phyloP scores from a whole-genome alignment of 2,329 filamentous ascomycete species.

The Xylariaceae sp. region DNA sequence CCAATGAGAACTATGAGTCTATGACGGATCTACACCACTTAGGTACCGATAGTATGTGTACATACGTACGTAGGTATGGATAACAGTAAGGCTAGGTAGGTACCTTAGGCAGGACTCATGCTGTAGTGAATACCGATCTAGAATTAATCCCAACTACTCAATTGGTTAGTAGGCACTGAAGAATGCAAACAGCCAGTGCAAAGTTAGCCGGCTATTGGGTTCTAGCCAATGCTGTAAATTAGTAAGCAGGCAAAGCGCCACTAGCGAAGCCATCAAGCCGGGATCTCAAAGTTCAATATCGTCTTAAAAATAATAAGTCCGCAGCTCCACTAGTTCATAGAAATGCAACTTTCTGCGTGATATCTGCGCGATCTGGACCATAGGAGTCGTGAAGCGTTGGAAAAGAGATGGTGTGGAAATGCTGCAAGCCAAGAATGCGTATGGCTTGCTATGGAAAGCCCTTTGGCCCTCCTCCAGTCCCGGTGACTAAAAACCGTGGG shows the following conservation, averaged over 20 bases:
- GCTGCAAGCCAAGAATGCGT: slow-evolving; percentile 2
- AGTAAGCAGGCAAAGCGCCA: too few relatives aligned
- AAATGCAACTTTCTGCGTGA: neutral
- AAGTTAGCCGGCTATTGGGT: too few relatives aligned
- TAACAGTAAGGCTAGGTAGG: slow-evolving; percentile 10
- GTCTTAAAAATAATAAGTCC: neutral
- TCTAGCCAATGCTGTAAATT: too few relatives aligned
- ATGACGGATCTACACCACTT: too few relatives aligned
- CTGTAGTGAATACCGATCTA: too few relatives aligned
- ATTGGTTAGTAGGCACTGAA: too few relatives aligned
- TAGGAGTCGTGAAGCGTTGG: slow-evolving; percentile 10
- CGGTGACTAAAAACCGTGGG: slow-evolving; percentile 18
- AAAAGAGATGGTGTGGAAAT: neutral
- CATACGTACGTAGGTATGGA: too few relatives aligned
- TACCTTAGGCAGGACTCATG: too few relatives aligned
- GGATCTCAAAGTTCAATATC: neutral
- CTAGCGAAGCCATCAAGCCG: too few relatives aligned
- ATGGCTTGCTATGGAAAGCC: slow-evolving; percentile 6
- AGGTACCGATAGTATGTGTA: too few relatives aligned
- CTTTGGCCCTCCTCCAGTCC: slow-evolving; percentile 1
- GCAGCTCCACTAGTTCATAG: neutral
- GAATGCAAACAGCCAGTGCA: too few relatives aligned
- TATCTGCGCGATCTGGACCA: neutral
- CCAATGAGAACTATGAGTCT: neutral
- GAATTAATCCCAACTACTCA: too few relatives aligned